Conservation (phyloP, 2,329 filamentous ascomycete species). For the Pestalotiopsis sp. region DNA sequence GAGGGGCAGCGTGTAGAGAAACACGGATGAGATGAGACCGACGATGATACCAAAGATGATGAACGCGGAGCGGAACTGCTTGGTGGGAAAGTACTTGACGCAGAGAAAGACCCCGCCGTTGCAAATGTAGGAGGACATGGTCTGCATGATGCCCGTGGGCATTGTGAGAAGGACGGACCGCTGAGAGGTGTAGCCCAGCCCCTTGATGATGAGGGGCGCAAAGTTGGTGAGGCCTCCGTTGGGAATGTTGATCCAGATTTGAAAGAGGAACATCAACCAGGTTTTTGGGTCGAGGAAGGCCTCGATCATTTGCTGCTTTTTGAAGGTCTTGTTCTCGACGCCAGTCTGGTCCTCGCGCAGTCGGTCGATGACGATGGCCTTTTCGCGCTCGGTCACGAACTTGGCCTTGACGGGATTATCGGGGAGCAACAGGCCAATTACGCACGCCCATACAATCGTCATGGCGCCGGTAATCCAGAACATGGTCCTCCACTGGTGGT, state of each 20-base stretch:
- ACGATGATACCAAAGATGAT: conserved; percentile 20
- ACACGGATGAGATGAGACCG: conserved; percentile 25
- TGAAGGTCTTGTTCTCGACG: conserved; percentile 56
- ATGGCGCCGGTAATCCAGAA: conserved; percentile 27
- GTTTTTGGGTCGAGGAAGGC: conserved; percentile 58
- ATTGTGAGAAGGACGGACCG: conserved; percentile 36
- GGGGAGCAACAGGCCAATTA: conserved; percentile 54
- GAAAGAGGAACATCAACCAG: conserved; percentile 58
- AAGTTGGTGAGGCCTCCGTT: conserved; percentile 60
- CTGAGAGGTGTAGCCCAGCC: conserved; percentile 50
- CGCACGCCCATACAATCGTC: conserved; percentile 21
- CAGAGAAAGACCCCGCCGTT: conserved; percentile 36
- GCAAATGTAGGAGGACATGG: conserved; percentile 34
- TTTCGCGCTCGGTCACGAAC: conserved; percentile 50
- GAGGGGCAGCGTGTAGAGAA: conserved; percentile 29
- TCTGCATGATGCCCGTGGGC: conserved; percentile 32
- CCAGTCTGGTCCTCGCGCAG: conserved; percentile 59
- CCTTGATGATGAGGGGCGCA: conserved; percentile 58
- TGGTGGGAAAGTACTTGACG: conserved; percentile 15
- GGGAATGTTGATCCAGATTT: conserved; percentile 50
- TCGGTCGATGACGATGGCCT: conserved; percentile 53
- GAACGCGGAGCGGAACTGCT: conserved; percentile 19
- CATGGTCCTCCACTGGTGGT: conserved; percentile 12
- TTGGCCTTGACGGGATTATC: conserved; percentile 57
- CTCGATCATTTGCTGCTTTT: conserved; percentile 55